Conservation (phyloP, 2,329 filamentous ascomycete species). For the Penicillium sp. region DNA sequence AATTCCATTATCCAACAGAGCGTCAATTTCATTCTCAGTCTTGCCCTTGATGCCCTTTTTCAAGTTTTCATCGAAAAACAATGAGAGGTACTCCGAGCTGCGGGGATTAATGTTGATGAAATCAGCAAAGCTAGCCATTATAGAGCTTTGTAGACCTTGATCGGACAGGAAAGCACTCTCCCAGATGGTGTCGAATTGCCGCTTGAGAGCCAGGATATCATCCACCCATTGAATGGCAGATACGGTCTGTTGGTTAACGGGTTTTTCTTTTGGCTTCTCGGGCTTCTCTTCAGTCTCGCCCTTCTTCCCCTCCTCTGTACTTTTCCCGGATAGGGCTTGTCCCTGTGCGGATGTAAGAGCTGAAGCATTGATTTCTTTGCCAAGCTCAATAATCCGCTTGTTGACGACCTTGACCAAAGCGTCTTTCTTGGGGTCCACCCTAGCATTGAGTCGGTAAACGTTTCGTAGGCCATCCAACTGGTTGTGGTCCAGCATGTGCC, state of each 20-base stretch:
- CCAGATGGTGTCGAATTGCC: slow-evolving; percentile 86
- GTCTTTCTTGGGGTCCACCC: slow-evolving; percentile 75
- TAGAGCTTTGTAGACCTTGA: slow-evolving; percentile 74
- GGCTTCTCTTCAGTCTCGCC: slow-evolving; percentile 55
- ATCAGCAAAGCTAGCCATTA: slow-evolving; percentile 85
- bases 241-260: slow-evolving; percentile 77
- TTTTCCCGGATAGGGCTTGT: slow-evolving; percentile 48
- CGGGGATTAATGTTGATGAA: slow-evolving; percentile 91
- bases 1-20: slow-evolving; percentile 85
- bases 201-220: slow-evolving; percentile 82
- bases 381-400: slow-evolving; percentile 76
- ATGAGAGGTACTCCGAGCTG: slow-evolving; percentile 87
- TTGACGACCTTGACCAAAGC: slow-evolving; percentile 74
- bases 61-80: slow-evolving; percentile 96
- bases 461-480: slow-evolving; percentile 76
- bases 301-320: slow-evolving; percentile 32
- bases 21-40: slow-evolving; percentile 84
- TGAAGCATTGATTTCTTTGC: slow-evolving; percentile 76
- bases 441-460: slow-evolving; percentile 76
- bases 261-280: slow-evolving; percentile 54
- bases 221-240: slow-evolving; percentile 95
- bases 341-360: slow-evolving; percentile 54
- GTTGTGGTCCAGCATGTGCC: slow-evolving; percentile 91
- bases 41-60: slow-evolving; percentile 93
- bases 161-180: slow-evolving; percentile 73